Percentiles rank a stretch among this genome's conserved stretches.
Conservation (phyloP, 495 filamentous ascomycete genomes). For the Neurospora discreta region DNA sequence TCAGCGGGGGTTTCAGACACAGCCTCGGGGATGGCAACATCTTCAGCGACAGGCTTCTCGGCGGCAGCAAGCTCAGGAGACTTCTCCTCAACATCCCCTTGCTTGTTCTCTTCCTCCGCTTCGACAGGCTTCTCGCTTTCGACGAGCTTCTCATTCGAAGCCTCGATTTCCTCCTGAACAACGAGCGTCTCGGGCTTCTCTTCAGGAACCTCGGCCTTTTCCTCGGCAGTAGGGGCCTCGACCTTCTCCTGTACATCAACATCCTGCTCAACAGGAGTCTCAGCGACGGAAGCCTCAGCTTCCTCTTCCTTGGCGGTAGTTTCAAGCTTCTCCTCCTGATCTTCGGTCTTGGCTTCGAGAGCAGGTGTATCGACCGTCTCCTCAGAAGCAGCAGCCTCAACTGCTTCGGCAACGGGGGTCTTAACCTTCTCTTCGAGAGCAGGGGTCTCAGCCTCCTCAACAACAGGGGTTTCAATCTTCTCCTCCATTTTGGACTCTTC, state of each 20-base stretch:
- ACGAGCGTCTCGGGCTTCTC: background rate
- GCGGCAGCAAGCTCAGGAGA: background rate
- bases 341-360: slow-evolving; percentile 1
- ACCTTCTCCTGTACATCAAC: background rate
- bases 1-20: slow-evolving; percentile 3
- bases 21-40: background rate
- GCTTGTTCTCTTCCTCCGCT: background rate
- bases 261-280: background rate
- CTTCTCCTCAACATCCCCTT: slow-evolving; percentile 3
- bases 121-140: background rate
- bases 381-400: background rate
- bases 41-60: background rate
- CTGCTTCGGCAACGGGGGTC: background rate
- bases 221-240: background rate
- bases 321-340: background rate
- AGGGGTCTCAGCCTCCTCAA: background rate
- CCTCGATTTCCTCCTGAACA: background rate
- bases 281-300: background rate
- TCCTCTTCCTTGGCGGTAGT: background rate
- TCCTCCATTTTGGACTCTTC: background rate
- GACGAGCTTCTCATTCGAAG: background rate
- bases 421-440: background rate
- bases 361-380: background rate
- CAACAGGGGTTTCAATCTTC: background rate
- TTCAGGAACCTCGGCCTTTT: background rate